Base-by-base conservation (phyloP, 495 filamentous ascomycete genomes). In the Aspergillus cristatus region DNA sequence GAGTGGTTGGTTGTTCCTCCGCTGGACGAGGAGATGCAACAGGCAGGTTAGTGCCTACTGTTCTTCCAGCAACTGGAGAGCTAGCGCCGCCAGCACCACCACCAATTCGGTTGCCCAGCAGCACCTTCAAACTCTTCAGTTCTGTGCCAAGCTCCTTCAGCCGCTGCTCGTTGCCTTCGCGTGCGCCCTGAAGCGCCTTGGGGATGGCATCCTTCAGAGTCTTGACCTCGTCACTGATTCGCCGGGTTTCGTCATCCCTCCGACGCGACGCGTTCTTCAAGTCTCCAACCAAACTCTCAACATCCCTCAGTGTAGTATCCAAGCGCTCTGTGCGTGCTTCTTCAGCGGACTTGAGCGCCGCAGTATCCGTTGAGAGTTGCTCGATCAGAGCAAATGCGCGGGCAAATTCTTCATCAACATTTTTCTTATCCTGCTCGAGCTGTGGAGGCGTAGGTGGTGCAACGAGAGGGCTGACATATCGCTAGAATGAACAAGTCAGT, bases 361-460 rank as follows among this genome's bases (percentile, higher is more conserved):
- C 78, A 0, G 93, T 97, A 58, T 99, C 93, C 42, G 84, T 82
- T 6, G 80, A 73, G 1, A 99, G 75, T 51, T 95, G 91, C 36
- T 97, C 91, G 18, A 99, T 81, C 28, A 96, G 70, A 14, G 81
- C 70, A 60, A 97, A 97, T 7, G 90, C 88, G 48, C 84, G 82
- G 17, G 86, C 78, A 59, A 99, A 97, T 28, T 87, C 79, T 40
- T 82, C 87, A 57, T 97, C 89, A 28, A 99, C 90, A 32, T 76
- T 71, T 30, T 84, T 71, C 65, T 96, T 99, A 61, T 99, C 91
- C 52, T 85, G 78, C 53, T 94, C 86, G 18, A 99, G 68, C 43
- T 94, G 86, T 22, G 88, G 86, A 13, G 89, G 84, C 0, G 91
- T 99, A 1, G 91, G 91, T 1, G 91, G 91, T 7, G 88, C 79